Evolutionary conservation across 2,329 filamentous ascomycete genomes (phyloP).

Genomic region (Leptographium procerum): DNA sequence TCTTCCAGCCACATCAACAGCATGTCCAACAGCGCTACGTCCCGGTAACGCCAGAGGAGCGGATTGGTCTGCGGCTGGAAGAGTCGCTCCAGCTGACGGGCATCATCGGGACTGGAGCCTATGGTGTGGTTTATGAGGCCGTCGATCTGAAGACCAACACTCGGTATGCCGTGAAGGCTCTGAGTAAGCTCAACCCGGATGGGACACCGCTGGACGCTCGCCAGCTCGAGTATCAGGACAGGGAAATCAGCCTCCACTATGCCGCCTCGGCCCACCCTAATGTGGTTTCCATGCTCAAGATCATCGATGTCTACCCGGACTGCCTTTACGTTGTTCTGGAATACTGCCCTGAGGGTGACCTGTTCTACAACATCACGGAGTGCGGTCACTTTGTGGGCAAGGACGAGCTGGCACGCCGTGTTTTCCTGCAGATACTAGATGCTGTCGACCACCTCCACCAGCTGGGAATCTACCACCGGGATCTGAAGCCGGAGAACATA

Average conservation of each 20-base stretch:
- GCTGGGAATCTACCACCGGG: constrained; percentile 89
- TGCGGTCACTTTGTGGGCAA: constrained; percentile 86
- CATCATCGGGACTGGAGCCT: constrained; percentile 86
- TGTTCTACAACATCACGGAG: constrained; percentile 97
- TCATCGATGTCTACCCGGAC: constrained; percentile 81
- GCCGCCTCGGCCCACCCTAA: constrained; percentile 80
- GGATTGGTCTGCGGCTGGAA: constrained; percentile 73
- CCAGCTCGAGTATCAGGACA: constrained; percentile 80
- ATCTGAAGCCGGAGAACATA: constrained; percentile 97
- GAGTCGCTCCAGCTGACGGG: constrained; percentile 72
- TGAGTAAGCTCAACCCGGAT: constrained; percentile 77
- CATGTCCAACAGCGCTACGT: constrained; percentile 26
- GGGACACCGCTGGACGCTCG: constrained; percentile 65
- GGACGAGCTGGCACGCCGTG: constrained; percentile 73
- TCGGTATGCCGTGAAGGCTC: constrained; percentile 89
- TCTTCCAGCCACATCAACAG: constrained; percentile 23
- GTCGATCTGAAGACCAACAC: constrained; percentile 70
- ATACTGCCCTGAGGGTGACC: constrained; percentile 90
- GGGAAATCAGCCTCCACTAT: constrained; percentile 88
- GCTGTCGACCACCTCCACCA: constrained; percentile 93
- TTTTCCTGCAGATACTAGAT: constrained; percentile 92
- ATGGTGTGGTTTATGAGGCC: constrained; percentile 90
- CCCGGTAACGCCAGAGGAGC: constrained; percentile 64
- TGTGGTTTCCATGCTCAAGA: constrained; percentile 87
- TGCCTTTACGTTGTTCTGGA: constrained; percentile 96